Base-by-base conservation (phyloP, 805 yeast species). In the Candida sakaeoensis region DNA sequence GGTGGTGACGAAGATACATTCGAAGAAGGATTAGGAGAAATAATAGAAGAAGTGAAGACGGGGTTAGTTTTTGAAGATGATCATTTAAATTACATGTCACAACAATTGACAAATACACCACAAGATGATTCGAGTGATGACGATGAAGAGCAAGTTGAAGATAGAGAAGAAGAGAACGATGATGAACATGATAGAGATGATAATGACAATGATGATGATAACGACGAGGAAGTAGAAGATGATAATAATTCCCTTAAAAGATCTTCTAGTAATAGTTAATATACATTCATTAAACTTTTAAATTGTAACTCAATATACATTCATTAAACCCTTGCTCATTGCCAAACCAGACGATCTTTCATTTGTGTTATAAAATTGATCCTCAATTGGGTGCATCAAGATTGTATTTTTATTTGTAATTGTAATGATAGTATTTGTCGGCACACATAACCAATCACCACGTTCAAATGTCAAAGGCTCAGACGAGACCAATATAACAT, bases 391-490 rank as follows among this genome's bases (percentile, higher is more conserved):
- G 57, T 90, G 95, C 65, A 93, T 65, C 35, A 93, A 67, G 3
- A 93, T 93, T 1, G 95, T 87, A 58, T 90, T 95, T 41, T 60
- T 61, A 41, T 79, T 81, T 47, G 79, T 81, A 43, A 93, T 80
- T 0, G 96, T 85, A 12, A 93, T 60, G 1, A 83, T 68, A 3
- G 97, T 85, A 58, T 93, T 93, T 1, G 98, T 85, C 2, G 98
- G 98, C 1, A 93, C 95, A 3, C 96, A 82, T 37, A 91, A 85
- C 99, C 99, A 93, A 62, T 93, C 99, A 28, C 90, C 91, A 41
- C 99, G 69, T 64, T 93, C 98, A 60, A 93, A 93, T 0, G 99
- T 93, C 42, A 93, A 70, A 0, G 99, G 99, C 57, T 93, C 99
- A 13, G 95, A 84, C 1, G 99, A 96, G 36, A 93, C 93, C 82